Base-by-base conservation (phyloP, 345 rosid genomes). In the Sisymbrium altissimum region DNA sequence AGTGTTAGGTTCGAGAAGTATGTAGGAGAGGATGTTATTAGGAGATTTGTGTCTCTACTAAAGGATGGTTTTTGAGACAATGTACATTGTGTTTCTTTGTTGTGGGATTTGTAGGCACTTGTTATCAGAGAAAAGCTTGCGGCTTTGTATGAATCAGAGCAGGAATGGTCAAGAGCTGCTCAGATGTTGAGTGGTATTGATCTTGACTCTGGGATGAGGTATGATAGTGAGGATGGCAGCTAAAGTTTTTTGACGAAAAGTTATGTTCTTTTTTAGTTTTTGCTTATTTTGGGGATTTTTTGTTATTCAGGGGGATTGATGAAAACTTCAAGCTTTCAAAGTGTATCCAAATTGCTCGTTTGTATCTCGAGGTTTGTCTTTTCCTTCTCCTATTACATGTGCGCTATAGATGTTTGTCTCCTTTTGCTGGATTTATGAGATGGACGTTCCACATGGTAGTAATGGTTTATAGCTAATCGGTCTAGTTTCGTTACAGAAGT, bases 111-210 rank as follows among this genome's bases (percentile, higher is more conserved):
- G 64, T 32, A 92, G 99, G 96, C 91, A 36, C 81, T 95, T 70
- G 80, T 92, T 73, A 88, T 90, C 57, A 82, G 99, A 79, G 99
- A 95, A 84, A 95, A 95, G 70, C 99, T 95, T 81, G 97, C 97
- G 3, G 96, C 84, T 68, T 82, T 88, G 66, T 95, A 88, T 62
- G 99, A 95, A 66, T 92, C 97, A 0, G 97, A 92, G 75, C 93
- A 87, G 73, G 87, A 90, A 52, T 90, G 99, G 97, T 92, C 99
- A 29, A 90, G 84, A 83, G 99, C 99, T 13, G 97, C 99, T 3
- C 96, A 95, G 83, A 95, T 95, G 97, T 91, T 95, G 40, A 92
- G 99, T 72, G 99, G 99, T 53, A 95, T 95, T 82, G 96, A 95
- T 82, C 79, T 92, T 33, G 99, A 95, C 46, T 95, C 97, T 61